Base-by-base conservation (phyloP, 176 grass and related monocot genomes). In the Zoysia japonica region DNA sequence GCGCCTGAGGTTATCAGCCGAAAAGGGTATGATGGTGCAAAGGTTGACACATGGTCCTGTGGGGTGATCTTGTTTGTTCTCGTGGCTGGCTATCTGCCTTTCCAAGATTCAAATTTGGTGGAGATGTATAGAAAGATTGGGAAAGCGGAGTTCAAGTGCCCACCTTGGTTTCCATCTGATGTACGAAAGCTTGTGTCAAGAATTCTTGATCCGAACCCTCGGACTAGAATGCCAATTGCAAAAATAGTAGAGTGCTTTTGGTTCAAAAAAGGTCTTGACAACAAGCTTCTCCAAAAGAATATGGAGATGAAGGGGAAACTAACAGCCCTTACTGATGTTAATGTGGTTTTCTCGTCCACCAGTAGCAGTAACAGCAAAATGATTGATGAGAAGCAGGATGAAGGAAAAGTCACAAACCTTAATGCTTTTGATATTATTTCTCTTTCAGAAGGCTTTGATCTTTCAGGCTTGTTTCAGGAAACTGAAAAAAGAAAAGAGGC, bases 1-100 rank as follows among this genome's bases (percentile, higher is more conserved):
- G 85, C 79, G 1, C 85, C 85, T 45, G 85, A 87, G 79, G 85
- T 87, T 20, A 70, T 87, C 37, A 72, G 44, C 47, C 36, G 37
- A 45, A 82, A 61, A 65, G 85, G 85, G 38, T 87, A 87, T 72
- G 85, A 87, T 48, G 85, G 85, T 82, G 85, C 60, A n/a, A 87
- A 79, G 43, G 85, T 81, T 14, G 85, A 87, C 61, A 80, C 75
- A 66, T 87, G 79, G 79, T 78, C 85, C 8, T 87, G 85, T 53
- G 79, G 85, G 61, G 74, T 87, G 16, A 82, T 87, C 69, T 59
- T 87, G 40, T 87, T 87, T 12, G 85, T 87, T 51, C 71, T 87
- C 51, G 57, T 80, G 42, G 56, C 83, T 79, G 83, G 83, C 47
- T 85, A 79, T 79, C 76, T 85, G 39, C 83, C 83, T 79, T 85